Base-by-base conservation (phyloP, 495 filamentous ascomycete species). In the Hypoxylon perforatum region DNA sequence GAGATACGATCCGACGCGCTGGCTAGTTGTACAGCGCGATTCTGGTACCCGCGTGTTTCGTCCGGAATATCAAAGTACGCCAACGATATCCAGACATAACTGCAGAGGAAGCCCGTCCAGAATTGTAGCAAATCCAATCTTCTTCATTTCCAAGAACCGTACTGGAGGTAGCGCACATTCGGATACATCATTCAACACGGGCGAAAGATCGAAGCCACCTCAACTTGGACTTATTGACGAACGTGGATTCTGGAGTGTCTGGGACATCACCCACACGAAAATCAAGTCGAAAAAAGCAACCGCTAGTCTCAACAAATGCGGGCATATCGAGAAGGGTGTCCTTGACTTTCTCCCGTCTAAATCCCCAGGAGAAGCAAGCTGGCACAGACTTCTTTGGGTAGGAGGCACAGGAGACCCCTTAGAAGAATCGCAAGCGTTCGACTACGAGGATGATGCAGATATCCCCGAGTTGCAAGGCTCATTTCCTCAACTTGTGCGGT, bases 151-250 rank as follows among this genome's bases (percentile, higher is more conserved):
- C 0, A 76, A 71, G 7, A 74, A 79, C 12, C 68, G 82, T 28
- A 91, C 87, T 0, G 87, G 87, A 19, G 86, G 86, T 0, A 74
- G 69, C 28, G 66, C 79, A 7, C 91, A 94, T 73, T 85, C 87
- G 0, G 91, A 95, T 76, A 84, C 93, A 7, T 75, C 88, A 9
- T 96, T 96, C 71, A 93, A 91, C 65, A 90, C 91, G n/a, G 88
- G 86, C 80, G 84, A 87, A 67, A 78, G 84, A 61, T 81, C 82
- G 11, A 75, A 73, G 45, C 72, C 67, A 1, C 77, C 76, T 11
- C 89, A 91, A 72, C 76, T 97, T 48, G 91, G 81, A 9, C 82
- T 95, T 19, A 81, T 96, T 19, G 93, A 96, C 70, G 82, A 86
- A 39, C 69, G 75, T 44, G 93, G 92, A 0, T 78, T 80, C 30